Base-by-base conservation (phyloP, 768 basidiomycete species). In the Exidia glandulosa region DNA sequence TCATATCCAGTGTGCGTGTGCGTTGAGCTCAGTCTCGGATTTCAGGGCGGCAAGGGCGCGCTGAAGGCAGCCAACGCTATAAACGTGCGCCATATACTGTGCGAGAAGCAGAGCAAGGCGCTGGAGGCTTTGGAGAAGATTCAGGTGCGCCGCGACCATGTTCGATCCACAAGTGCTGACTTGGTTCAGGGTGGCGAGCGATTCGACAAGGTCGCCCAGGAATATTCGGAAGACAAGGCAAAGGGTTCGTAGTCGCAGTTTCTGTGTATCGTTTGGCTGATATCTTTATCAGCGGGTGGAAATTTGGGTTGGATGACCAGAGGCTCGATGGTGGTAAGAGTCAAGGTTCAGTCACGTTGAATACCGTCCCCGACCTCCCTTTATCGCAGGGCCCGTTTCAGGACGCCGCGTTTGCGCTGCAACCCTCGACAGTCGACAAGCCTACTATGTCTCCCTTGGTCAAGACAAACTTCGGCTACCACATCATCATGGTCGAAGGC, bases 401-500 rank as follows among this genome's bases (percentile, higher is more conserved):
- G 72, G 90, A 93, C 60, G 90, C 83, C n/a, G 90, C 89, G 5
- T 93, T 93, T 70, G 83, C 82, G 19, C 77, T 93, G 54, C 75
- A 80, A 30, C 89, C 90, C 2, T 93, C 90, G 7, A 81, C 86
- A 3, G 81, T 88, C 62, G 90, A 90, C 71, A 90, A 88, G 63
- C 90, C 90, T 3, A 73, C 80, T 56, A 67, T 81, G 19, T 87
- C 88, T 1, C 72, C 83, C 16, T 79, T 92, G 56, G 85, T 92
- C 33, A 93, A 91, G 73, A 93, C 90, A 5, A 81, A 79, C 62
- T 85, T 85, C 67, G 90, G 90, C 14, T 93, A 92, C 71, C 90
- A 93, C 69, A 85, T 93, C 66, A 91, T 93, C 70, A 89, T 93
- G 88, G 90, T 91, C 6, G 90, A 93, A 73, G 90, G 88, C 19